Evolutionary conservation across 169 alveolate species (phyloP).

Genomic region (Cryptosporidium parvum): DNA sequence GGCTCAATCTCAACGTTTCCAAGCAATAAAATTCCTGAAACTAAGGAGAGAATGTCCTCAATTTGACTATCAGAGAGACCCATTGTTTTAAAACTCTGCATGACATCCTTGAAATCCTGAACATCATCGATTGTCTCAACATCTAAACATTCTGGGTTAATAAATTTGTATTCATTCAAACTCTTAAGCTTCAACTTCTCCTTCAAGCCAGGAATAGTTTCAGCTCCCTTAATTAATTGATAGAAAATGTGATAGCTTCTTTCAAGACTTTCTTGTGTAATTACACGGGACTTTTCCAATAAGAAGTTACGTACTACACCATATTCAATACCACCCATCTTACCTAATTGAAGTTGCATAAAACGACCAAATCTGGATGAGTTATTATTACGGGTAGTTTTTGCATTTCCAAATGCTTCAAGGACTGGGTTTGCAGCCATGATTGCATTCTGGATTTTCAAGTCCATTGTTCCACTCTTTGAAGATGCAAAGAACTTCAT

Average conservation of each 20-base stretch:
- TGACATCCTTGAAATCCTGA: slow-evolving; percentile 91
- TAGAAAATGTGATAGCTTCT: slow-evolving; percentile 97
- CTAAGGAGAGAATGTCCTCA: slow-evolving; percentile 87
- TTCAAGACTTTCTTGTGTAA: slow-evolving; percentile 92
- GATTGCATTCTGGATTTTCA: slow-evolving; percentile 88
- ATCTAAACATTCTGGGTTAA: slow-evolving; percentile 90
- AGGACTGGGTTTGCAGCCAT: slow-evolving; percentile 96
- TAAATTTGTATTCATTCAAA: slow-evolving; percentile 82
- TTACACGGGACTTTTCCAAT: slow-evolving; percentile 97
- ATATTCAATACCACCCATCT: slow-evolving; percentile 89
- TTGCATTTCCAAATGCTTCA: slow-evolving; percentile 99
- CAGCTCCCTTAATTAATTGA: slow-evolving; percentile 93
- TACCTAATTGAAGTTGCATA: slow-evolving; percentile 90
- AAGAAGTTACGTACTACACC: slow-evolving; percentile 94
- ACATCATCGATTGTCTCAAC: slow-evolving; percentile 94
- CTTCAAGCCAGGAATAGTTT: slow-evolving; percentile 80
- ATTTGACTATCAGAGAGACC: slow-evolving; percentile 89
- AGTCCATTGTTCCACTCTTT: slow-evolving; percentile 81
- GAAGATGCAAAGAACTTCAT: slow-evolving; percentile 92
- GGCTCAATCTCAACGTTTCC: slow-evolving; percentile 96
- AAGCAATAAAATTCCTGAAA: slow-evolving; percentile 92
- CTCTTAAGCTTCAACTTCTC: slow-evolving; percentile 82
- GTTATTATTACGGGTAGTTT: slow-evolving; percentile 97
- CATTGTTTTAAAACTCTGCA: slow-evolving; percentile 91
- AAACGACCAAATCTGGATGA: slow-evolving; percentile 98